A percentile compares a stretch with the other conserved stretches of the same genome.
Evolutionary conservation across 2,329 filamentous ascomycete species (phyloP).

Genomic region (Bipolaris gigantea): DNA sequence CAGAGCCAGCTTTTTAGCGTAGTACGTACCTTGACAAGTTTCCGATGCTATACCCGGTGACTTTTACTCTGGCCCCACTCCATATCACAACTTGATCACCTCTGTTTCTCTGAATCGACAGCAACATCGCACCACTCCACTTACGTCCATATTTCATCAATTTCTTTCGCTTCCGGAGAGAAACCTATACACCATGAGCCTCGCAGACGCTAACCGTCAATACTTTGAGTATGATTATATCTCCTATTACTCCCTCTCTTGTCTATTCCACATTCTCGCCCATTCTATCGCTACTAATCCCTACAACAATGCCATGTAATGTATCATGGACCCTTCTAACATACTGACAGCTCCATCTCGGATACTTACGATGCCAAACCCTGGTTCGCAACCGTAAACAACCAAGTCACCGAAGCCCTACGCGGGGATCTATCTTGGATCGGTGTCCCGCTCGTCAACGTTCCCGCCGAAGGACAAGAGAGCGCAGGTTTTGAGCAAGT

Average conservation of each 20-base stretch:
- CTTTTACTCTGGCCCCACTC: constrained; percentile 3
- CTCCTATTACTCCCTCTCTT: not conserved
- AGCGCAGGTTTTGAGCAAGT: constrained; percentile 36
- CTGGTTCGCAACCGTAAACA: constrained; percentile 56
- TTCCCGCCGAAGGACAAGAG: constrained; percentile 30
- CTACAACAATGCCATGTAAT: no score
- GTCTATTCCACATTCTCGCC: not conserved
- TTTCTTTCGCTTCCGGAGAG: no score
- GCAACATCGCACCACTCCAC: not conserved
- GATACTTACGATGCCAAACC: constrained; percentile 59
- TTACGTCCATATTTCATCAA: not conserved
- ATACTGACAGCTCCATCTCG: constrained; percentile 52
- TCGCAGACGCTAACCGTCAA: constrained; percentile 41
- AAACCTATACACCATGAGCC: constrained; percentile 22
- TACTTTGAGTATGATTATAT: constrained; percentile 38
- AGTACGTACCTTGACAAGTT: constrained; percentile 10
- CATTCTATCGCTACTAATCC: not conserved
- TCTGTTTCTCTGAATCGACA: not conserved
- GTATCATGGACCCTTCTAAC: no score
- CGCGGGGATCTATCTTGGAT: constrained; percentile 61
- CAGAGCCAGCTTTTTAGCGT: constrained; percentile 7
- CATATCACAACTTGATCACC: not conserved
- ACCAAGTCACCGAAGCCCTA: constrained; percentile 59
- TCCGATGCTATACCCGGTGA: constrained; percentile 22
- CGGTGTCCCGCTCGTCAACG: constrained; percentile 58